A percentile compares a stretch with the other conserved stretches of the same genome.
Conservation (phyloP, 2,329 filamentous ascomycete species). For the Hypoxylon sp. region DNA sequence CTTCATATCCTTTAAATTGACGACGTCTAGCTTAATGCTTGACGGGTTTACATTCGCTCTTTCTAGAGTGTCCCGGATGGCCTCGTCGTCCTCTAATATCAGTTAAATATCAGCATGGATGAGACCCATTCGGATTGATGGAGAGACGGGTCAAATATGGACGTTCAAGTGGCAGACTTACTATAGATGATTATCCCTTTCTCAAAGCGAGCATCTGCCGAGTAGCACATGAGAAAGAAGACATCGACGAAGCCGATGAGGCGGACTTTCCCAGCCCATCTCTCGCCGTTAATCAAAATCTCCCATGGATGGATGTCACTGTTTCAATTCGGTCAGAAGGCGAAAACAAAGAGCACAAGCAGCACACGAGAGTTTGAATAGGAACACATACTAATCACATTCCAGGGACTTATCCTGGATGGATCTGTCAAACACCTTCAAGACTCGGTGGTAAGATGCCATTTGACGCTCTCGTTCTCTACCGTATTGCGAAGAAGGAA, state of each 20-base stretch:
- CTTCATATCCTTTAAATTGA: conserved; percentile 45
- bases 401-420: conserved; percentile 52
- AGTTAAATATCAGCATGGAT: conserved; percentile 8
- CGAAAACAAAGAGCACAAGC: not conserved
- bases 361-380: not conserved
- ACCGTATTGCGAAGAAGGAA: not conserved
- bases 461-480: conserved; percentile 36
- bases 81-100: conserved; percentile 49
- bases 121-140: not conserved
- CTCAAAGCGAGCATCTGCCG: conserved; percentile 52
- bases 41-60: conserved; percentile 38
- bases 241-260: conserved; percentile 56
- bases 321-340: conserved; percentile 23
- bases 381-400: conserved; percentile 51
- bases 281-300: conserved; percentile 52
- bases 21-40: conserved; percentile 39
- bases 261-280: conserved; percentile 54
- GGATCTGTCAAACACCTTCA: conserved; percentile 53
- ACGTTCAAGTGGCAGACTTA: conserved; percentile 27
- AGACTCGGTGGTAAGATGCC: conserved; percentile 55
- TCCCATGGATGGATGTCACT: conserved; percentile 57
- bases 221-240: conserved; percentile 56
- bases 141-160: not conserved
- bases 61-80: conserved; percentile 46
- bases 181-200: conserved; percentile 53